Percentiles rank a stretch among this genome's conserved stretches.
These are phyloP conservation scores for Aplosporella prunicola DNA, from an alignment of 2,329 filamentous ascomycete genomes.

Conservation along the genomic window DNA sequence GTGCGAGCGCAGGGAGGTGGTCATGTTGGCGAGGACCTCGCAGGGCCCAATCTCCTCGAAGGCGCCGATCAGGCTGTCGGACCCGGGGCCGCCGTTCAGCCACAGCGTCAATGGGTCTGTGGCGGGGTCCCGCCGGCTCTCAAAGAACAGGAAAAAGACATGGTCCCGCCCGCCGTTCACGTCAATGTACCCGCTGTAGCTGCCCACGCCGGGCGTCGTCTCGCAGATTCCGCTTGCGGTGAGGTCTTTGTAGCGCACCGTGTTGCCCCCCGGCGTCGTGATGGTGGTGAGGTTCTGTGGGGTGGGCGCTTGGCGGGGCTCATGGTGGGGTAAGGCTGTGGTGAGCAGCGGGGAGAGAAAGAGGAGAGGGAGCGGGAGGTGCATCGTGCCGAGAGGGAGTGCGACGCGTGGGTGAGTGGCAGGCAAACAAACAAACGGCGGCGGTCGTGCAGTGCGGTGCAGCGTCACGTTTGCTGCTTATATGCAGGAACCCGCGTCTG, in stretches of 20 bases:
- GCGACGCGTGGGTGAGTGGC: not conserved
- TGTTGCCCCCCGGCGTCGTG: constrained; percentile 29
- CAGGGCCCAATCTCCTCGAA: constrained; percentile 34
- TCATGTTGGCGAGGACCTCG: constrained; percentile 31
- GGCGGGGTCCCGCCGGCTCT: constrained; percentile 37
- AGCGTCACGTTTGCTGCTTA: too few species aligned
- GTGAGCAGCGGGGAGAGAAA: not conserved
- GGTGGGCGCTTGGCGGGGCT: constrained; percentile 15
- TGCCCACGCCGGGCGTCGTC: constrained; percentile 26
- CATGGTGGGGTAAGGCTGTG: not conserved
- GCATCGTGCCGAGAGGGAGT: not conserved
- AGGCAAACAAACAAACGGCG: not conserved
- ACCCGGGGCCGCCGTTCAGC: constrained; percentile 10
- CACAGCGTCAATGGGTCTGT: constrained; percentile 34
- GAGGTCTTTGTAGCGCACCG: constrained; percentile 38
- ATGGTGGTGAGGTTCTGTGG: constrained; percentile 33
- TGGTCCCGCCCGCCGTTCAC: constrained; percentile 27
- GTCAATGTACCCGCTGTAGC: constrained; percentile 29
- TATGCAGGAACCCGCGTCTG: not conserved
- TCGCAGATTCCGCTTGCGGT: constrained; percentile 37
- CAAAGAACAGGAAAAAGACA: constrained; percentile 41
- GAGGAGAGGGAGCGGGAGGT: not conserved
- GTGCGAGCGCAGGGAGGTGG: constrained; percentile 27
- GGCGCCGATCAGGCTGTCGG: constrained; percentile 7
- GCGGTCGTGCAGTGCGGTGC: too few species aligned